Evolutionary conservation across 2,329 filamentous ascomycete species (phyloP).

Genomic region (Tolypocladium nubicola): DNA sequence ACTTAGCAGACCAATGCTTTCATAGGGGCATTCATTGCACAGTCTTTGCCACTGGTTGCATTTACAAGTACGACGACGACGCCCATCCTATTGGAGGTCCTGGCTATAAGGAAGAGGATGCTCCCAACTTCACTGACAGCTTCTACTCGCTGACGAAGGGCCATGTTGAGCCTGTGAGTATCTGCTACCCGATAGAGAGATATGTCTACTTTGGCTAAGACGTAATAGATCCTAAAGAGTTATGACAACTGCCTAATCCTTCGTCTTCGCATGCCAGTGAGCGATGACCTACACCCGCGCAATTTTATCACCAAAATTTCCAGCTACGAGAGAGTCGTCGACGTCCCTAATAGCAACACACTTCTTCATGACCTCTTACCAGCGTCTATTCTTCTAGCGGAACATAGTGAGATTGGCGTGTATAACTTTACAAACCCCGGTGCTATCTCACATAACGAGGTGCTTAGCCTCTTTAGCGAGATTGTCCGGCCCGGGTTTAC

Average conservation of each 20-base stretch:
- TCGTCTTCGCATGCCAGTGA: slow-evolving; percentile 58
- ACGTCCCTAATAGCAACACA: slow-evolving; percentile 61
- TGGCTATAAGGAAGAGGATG: slow-evolving; percentile 51
- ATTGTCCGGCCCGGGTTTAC: slow-evolving; percentile 49
- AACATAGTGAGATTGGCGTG: slow-evolving; percentile 50
- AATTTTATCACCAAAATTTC: slow-evolving; percentile 62
- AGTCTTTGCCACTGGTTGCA: slow-evolving; percentile 57
- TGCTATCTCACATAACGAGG: slow-evolving; percentile 60
- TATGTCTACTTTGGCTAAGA: neutral
- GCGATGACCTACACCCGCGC: slow-evolving; percentile 53
- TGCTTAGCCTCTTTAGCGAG: slow-evolving; percentile 50
- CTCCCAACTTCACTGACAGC: slow-evolving; percentile 53
- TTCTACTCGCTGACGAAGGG: slow-evolving; percentile 61
- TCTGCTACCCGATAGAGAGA: too few relatives aligned
- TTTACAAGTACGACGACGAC: slow-evolving; percentile 54
- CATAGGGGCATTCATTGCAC: slow-evolving; percentile 50
- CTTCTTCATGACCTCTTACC: slow-evolving; percentile 56
- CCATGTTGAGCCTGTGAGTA: slow-evolving; percentile 41
- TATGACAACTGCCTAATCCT: slow-evolving; percentile 54
- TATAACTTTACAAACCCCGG: slow-evolving; percentile 65
- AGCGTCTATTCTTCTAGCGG: slow-evolving; percentile 46
- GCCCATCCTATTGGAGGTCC: slow-evolving; percentile 48
- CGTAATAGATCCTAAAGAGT: slow-evolving; percentile 45
- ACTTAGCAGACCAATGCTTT: slow-evolving; percentile 23
- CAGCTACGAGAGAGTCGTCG: slow-evolving; percentile 53